Evolutionary conservation across 176 grass and related monocot genomes (phyloP), one percentile per base, ranked within the genome.

Genomic region (Puya raimondii): DNA sequence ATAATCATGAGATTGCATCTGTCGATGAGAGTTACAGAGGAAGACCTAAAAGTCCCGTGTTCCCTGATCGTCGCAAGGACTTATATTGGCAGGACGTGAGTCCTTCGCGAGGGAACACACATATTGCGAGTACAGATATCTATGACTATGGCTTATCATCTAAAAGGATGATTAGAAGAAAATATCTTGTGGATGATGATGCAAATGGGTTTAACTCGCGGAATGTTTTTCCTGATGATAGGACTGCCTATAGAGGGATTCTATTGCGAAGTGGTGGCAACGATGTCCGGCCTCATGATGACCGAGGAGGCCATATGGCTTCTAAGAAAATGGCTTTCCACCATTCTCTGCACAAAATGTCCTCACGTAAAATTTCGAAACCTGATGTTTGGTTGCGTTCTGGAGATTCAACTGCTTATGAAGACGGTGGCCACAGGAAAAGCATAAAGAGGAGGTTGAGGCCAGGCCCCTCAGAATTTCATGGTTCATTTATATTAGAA

Each of bases 181-280:
- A 53, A 48, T 67, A 58, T 76, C 11, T 21, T 23, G 48, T 59
- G 54, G 54, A 23, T 53, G 26, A 68, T 79, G n/a, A 77, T 82
- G 76, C 63, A 65, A 75, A 74, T 74, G 80, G 63, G 71, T 70
- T 71, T 77, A 70, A 85, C 49, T 49, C 70, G 77, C 65, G 76
- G 81, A 68, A 72, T 83, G 57, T 61, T 74, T 18, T 59, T 56
- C 58, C 47, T 48, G 51, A 14, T 51, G 70, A 78, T 81, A 53
- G 10, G n/a, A 74, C 79, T 86, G 86, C 72, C 78, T 89, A 80
- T 81, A 86, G 83, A 85, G 83, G 79, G 76, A 86, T 87, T 70
- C 63, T 12, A 51, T 86, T 81, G 61, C 75, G 74, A 76, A 15
- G 64, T 79, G 76, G 56, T 61, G 58, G 14, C 27, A 20, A 80